Percentiles rank a stretch among this genome's conserved stretches.
Conservation (phyloP, 371 early-diverging fungal genomes). For the Mortierella sp. region DNA sequence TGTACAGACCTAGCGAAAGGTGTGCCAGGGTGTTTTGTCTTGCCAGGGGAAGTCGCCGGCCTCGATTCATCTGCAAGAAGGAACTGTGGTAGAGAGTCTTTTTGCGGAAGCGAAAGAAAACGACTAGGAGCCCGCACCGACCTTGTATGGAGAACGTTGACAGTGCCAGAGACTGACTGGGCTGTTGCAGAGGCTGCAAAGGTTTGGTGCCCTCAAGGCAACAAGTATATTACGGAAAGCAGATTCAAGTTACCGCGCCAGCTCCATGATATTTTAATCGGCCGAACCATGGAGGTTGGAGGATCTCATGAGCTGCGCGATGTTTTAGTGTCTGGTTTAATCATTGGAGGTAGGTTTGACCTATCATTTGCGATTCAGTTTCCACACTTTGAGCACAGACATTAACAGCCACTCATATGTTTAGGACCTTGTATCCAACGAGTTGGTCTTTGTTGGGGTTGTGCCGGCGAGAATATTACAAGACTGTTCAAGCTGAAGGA, state of each 20-base stretch:
- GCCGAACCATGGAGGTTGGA: constrained; percentile 24
- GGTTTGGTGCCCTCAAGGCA: constrained; percentile 18
- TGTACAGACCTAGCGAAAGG: constrained; percentile 25
- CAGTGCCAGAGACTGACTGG: constrained; percentile 25
- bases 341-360: constrained; percentile 35
- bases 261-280: constrained; percentile 25
- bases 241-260: constrained; percentile 27
- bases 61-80: constrained; percentile 30
- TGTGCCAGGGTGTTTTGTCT: constrained; percentile 25
- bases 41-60: constrained; percentile 19
- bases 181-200: constrained; percentile 27
- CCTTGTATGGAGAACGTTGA: constrained; percentile 13
- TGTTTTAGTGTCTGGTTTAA: constrained; percentile 19
- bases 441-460: constrained; percentile 23
- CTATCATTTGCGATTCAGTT: no score
- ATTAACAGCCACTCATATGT: no score
- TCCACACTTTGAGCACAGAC: no score
- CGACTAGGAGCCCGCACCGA: constrained; percentile 10
- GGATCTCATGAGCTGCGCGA: constrained; percentile 17
- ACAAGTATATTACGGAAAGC: constrained; percentile 34
- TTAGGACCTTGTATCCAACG: constrained; percentile 20
- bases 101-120: constrained; percentile 2
- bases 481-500: constrained; percentile 17
- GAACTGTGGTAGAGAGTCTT: constrained; percentile 11
- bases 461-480: constrained; percentile 17